Base-by-base conservation (phyloP, 2,329 filamentous ascomycete species). In the Leptodontidium sp. region DNA sequence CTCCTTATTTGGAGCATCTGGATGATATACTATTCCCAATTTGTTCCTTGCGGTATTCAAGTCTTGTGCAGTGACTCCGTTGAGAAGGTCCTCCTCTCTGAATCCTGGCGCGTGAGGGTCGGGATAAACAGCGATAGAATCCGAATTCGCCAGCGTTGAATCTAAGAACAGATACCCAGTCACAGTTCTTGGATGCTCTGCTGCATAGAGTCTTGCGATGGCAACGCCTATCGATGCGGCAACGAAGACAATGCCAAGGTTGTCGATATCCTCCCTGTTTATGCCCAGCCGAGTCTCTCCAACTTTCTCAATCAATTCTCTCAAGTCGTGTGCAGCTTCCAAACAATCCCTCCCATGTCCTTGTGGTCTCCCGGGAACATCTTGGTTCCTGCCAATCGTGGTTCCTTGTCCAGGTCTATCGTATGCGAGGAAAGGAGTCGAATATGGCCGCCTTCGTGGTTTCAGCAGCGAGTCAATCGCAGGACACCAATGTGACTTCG, bases 181-280 rank as follows among this genome's bases (percentile, higher is more conserved):
- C 21, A 76, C 74, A 26, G 73, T 72, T 1, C 57, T 70, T 8
- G 75, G 75, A 61, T 73, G 74, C 59, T 69, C 74, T n/a, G 74
- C 72, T 29, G 75, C 73, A 66, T 77, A 78, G 68, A 75, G 64
- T n/a, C 76, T 72, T 4, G 74, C 73, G 15, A 78, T 68, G 35
- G 75, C 74, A 14, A 71, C 72, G 12, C 75, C 75, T 38, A 77
- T 75, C 21, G 75, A 76, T 17, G 73, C 74, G n/a, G 72, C 73
- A 40, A 75, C 57, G 14, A 78, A 69, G 15, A 77, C 65, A 38
- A 77, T 67, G 14, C 50, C 53, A 12, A 69, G 24, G 9, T 14
- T 32, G 17, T 66, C 59, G 38, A 69, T 59, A 8, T 52, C 29
- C 4, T 40, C 49, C 8, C 49, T 24, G 5, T 12, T 12, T 32